Evolutionary conservation across 1,284 basidiomycete genomes (phyloP).

Genomic region (Puccinia coronata): DNA sequence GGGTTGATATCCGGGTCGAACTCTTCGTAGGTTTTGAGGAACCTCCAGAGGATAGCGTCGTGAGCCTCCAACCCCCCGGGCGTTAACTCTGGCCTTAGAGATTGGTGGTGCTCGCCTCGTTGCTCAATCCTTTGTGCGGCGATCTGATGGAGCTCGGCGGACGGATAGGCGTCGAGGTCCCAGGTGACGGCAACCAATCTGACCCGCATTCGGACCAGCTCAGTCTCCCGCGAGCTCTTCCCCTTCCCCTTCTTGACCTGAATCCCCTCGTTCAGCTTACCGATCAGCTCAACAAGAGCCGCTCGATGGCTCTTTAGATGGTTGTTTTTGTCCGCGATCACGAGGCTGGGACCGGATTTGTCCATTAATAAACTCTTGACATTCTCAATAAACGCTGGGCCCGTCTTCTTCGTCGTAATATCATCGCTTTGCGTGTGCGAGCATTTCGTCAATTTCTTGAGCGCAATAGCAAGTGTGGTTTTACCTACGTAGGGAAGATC

Average conservation of each 20-base stretch:
- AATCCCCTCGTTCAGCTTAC: constrained; percentile 17
- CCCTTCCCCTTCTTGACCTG: constrained; percentile 13
- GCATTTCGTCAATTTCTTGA: constrained; percentile 75
- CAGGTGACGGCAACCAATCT: constrained; percentile 78
- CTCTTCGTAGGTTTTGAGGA: constrained; percentile 70
- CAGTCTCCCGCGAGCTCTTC: not conserved
- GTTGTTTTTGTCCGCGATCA: constrained; percentile 43
- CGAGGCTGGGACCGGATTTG: not conserved
- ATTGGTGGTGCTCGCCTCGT: constrained; percentile 82
- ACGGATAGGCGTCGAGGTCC: constrained; percentile 65
- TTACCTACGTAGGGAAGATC: constrained; percentile 66
- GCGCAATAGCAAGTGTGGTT: constrained; percentile 78
- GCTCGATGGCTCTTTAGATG: constrained; percentile 40
- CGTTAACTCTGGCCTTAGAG: constrained; percentile 67
- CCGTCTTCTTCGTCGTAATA: constrained; percentile 75
- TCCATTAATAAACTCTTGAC: constrained; percentile 66
- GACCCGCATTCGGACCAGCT: constrained; percentile 54
- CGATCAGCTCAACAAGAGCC: constrained; percentile 15
- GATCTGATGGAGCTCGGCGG: constrained; percentile 67
- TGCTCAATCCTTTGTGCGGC: constrained; percentile 72
- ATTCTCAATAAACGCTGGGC: constrained; percentile 74
- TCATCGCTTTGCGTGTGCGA: constrained; percentile 92
- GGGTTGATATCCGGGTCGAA: constrained; percentile 61
- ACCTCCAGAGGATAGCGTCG: constrained; percentile 78
- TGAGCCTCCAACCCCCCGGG: constrained; percentile 64